Conservation (phyloP, 148 eudicot species). For the Camellia lanceoleosa region DNA sequence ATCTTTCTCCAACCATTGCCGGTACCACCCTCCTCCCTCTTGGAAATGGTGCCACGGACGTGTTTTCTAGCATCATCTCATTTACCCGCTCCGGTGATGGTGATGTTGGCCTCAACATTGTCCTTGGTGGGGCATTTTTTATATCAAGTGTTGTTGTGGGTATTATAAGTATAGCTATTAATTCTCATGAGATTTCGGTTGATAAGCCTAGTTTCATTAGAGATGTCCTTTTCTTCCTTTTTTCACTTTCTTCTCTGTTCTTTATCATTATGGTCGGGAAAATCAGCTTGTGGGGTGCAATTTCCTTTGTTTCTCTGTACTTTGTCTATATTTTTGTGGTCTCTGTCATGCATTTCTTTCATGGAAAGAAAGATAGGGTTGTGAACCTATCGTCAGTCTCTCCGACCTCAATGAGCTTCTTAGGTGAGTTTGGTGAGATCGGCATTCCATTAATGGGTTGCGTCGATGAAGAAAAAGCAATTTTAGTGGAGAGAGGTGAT, state of each 20-base stretch:
- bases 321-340: conserved; percentile 8
- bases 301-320: conserved; percentile 12
- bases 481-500: neutral
- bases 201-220: conserved; percentile 11
- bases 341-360: conserved; percentile 12
- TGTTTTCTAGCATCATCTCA: conserved; percentile 8
- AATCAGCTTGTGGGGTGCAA: conserved; percentile 17
- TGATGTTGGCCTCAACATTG: conserved; percentile 15
- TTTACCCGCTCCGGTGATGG: conserved; percentile 13
- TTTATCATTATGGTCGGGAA: conserved; percentile 18
- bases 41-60: conserved; percentile 15
- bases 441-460: conserved; percentile 14
- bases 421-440: neutral
- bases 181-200: conserved; percentile 1
- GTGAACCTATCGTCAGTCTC: neutral
- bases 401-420: neutral
- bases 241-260: conserved; percentile 5
- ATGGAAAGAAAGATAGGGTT: neutral
- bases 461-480: conserved; percentile 15
- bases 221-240: conserved; percentile 13
- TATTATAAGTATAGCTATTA: conserved; percentile 7
- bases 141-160: conserved; percentile 37
- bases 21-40: conserved; percentile 19
- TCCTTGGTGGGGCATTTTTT: conserved; percentile 17
- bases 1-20: conserved; percentile 16